Conservation (phyloP, 1,284 basidiomycete genomes). For the Phenoliferia sp. region DNA sequence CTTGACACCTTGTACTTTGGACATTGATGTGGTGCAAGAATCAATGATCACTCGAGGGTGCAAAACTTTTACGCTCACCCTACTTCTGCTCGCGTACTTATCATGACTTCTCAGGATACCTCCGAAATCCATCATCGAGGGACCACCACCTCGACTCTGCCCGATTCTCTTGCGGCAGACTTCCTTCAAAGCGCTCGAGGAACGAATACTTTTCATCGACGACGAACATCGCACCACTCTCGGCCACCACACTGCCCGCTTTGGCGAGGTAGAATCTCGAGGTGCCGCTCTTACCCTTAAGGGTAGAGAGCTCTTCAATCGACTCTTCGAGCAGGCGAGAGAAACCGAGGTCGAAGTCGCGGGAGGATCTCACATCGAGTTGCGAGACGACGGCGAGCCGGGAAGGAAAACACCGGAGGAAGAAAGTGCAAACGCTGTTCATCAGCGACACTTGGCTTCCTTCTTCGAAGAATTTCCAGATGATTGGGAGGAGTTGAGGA, state of each 20-base stretch:
- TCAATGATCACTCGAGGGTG: slow-evolving; percentile 42
- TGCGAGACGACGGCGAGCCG: background rate
- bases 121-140: slow-evolving; percentile 45
- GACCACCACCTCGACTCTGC: slow-evolving; percentile 42
- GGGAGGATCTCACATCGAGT: slow-evolving; percentile 4
- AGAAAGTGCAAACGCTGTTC: slow-evolving; percentile 23
- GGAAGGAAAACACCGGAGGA: background rate
- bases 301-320: slow-evolving; percentile 34
- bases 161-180: slow-evolving; percentile 47
- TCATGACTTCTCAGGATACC: slow-evolving; percentile 39
- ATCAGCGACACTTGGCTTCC: slow-evolving; percentile 25
- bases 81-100: background rate
- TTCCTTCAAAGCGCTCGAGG: slow-evolving; percentile 45
- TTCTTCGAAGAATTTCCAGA: slow-evolving; percentile 42
- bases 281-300: slow-evolving; percentile 45
- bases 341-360: slow-evolving; percentile 12
- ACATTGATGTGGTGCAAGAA: slow-evolving; percentile 46
- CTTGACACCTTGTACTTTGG: slow-evolving; percentile 46
- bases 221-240: slow-evolving; percentile 9
- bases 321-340: slow-evolving; percentile 8
- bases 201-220: slow-evolving; percentile 42
- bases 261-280: slow-evolving; percentile 48
- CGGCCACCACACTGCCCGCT: slow-evolving; percentile 46
- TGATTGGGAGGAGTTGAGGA: slow-evolving; percentile 37
- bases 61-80: background rate